Base-by-base conservation (phyloP, 306 rosid species). In the Vigna angularis region DNA sequence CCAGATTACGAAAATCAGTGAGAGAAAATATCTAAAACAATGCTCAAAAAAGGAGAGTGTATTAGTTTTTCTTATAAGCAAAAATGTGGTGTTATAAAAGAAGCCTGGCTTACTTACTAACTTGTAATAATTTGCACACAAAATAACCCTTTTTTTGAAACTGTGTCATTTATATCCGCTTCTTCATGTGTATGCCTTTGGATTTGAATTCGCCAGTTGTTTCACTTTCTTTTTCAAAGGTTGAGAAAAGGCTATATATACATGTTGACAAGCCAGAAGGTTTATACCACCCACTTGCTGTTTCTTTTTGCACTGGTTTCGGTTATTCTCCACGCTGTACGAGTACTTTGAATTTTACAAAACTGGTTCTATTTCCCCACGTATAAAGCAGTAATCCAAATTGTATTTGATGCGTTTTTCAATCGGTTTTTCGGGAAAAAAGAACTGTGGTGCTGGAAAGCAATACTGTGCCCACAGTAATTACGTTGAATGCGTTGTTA, bases 401-500 rank as follows among this genome's bases (percentile, higher is more conserved):
- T 6, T 14, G 13, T 56, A 73, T 34, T 15, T 30, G 20, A 8
- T 36, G 17, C 32, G 17, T 11, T 78, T n/a, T 3, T 38, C 30
- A 12, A 14, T 14, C 17, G 12, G 5, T 44, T 22, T 15, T 24
- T 49, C 11, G 26, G 14, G 36, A 5, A 61, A 61, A 61, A 49
- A 57, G 40, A 63, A 70, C 5, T 5, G 17, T 12, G 66, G 0
- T 26, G 11, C 2, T 30, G 36, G 70, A 32, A 66, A 66, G 55
- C 64, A 64, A 44, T 55, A 5, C 53, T 32, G 53, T 30, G 44
- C 28, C 5, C 70, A 64, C 45, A 18, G 52, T 72, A 74, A 55
- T 55, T 47, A 73, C 70, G 45, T 73, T 80, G 28, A 64, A 64
- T 40, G 71, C 2, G 70, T 40, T 4, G 51, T 40, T 72, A 78